Conservation (phyloP, 1,284 basidiomycete species). For the Melanopsichium pennsylvanicum region DNA sequence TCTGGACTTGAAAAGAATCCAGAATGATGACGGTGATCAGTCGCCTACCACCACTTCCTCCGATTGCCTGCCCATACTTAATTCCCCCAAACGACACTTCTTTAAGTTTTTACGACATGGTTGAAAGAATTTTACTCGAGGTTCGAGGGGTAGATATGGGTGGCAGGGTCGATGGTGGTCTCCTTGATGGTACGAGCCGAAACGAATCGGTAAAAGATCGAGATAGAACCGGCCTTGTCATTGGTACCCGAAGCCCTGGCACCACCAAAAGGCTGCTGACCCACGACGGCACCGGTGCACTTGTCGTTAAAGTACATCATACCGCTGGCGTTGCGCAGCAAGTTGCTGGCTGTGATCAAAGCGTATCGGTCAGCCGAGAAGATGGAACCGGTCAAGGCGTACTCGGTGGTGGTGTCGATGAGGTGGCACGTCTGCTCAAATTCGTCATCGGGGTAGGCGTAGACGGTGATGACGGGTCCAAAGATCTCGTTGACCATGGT, state of each 20-base stretch:
- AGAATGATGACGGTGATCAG: no score
- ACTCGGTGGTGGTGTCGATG: slow-evolving; percentile 85
- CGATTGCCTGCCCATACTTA: no score
- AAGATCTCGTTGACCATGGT: slow-evolving; percentile 97
- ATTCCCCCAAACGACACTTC: slow-evolving; percentile 8
- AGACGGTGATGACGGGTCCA: slow-evolving; percentile 90
- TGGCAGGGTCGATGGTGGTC: slow-evolving; percentile 68
- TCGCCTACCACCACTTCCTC: no score
- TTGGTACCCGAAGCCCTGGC: slow-evolving; percentile 92
- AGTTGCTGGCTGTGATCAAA: slow-evolving; percentile 59
- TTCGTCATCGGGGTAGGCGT: slow-evolving; percentile 68
- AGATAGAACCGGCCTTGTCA: slow-evolving; percentile 93
- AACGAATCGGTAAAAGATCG: slow-evolving; percentile 72
- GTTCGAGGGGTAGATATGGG: slow-evolving; percentile 63
- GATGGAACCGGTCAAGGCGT: slow-evolving; percentile 73
- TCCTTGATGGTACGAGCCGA: slow-evolving; percentile 95
- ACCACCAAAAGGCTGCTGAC: slow-evolving; percentile 95
- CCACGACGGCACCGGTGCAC: slow-evolving; percentile 81
- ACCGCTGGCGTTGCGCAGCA: slow-evolving; percentile 63
- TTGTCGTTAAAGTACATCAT: slow-evolving; percentile 68
- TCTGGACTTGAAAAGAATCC: no score
- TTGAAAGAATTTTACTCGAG: slow-evolving; percentile 47
- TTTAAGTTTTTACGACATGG: no score
- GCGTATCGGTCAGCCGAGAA: slow-evolving; percentile 64
- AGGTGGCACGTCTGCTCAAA: slow-evolving; percentile 85